Evolutionary conservation across 1,284 basidiomycete genomes (phyloP), one percentile per base, ranked within the genome.

Genomic region (Phylloboletellus chloephorus): DNA sequence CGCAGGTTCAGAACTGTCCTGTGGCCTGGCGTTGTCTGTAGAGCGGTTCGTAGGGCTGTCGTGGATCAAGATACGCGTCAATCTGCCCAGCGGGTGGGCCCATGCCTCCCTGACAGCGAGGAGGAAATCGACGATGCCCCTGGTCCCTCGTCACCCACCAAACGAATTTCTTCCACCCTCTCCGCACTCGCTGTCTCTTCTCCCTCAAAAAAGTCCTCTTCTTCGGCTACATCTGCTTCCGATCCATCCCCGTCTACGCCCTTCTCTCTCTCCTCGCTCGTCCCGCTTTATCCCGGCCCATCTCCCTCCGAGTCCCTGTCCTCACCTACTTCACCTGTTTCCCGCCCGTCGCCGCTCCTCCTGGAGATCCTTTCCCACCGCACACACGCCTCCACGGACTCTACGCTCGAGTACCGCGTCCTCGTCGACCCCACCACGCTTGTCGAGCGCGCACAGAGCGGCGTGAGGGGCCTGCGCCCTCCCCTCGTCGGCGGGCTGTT

Each of bases 1-100:
- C 84, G 87, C 48, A 77, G 86, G 6, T 88, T 89, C 56, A 68
- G 82, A 48, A 87, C 78, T 0, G 72, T 88, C 5, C 71, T 90
- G 15, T 89, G 87, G 84, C 77, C 75, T 5, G 74, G 78, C 0
- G 71, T 74, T 8, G 73, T 83, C 11, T 67, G 82, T 29, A 72
- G 86, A 21, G 77, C 81, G 26, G 60, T 89, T 23, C 71, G 86
- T 7, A 71, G 80, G 16, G 71, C 69, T 3, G 72, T 71, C 1
- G 48, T 87, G 20, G 42, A 60, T 17, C 12, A 38, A 33, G 54
- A 56, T 16, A 44, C 23, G 2, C 22, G 17, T 17, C 41, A 11
- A 41, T 32, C 6, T 39, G 21, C 28, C 3, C 25, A 8, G 22
- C 31, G 7, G 45, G 4, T 9, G 0, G 2, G 10, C 3, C 24